Base-by-base conservation (phyloP, 495 filamentous ascomycete species). In the Penicillium flavigenum region DNA sequence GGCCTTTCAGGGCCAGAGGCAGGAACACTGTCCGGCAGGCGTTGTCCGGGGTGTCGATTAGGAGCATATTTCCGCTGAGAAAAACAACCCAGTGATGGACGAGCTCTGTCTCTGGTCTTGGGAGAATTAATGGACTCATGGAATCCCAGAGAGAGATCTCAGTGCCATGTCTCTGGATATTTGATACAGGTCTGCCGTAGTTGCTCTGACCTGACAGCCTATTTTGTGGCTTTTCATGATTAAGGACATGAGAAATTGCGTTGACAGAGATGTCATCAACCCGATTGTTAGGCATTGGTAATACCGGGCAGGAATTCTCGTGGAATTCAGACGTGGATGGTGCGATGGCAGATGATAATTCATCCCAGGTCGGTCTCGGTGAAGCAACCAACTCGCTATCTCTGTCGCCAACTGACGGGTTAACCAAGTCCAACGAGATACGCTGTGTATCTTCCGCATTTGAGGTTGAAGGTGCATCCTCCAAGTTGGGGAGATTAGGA, bases 21-120 rank as follows among this genome's bases (percentile, higher is more conserved):
- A 69, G 59, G 36, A 69, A 69, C 1, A 67, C 51, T 16, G 64
- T 64, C 4, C 66, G 56, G 42, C 64, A 67, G 4, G 61, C 57
- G 27, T 69, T 69, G 47, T 67, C 66, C 16, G 63, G 58, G 9
- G 56, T 56, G 22, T 69, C 64, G 9, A 69, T 59, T 11, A 69
- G 50, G 0, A 69, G 57, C 61, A 69, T 67, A 11, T 67, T 66
- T 11, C 66, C 64, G 34, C 64, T 67, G 4, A 69, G 54, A 38
- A 69, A 64, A 24, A 67, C 62, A 10, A 63, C 57, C 66, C 66
- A 69, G 47, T 69, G 64, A 54, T 67, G 66, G 7, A 69, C 29
- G 4, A 69, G 48, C 36, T 69, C 66, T 4, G 54, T 64, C 31
- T 69, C 63, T 19, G 61, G 54, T 47, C 51, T 53, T n/a, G 62